phyloP scores from a whole-genome alignment of 1,284 basidiomycete species.

The Pascua guehoae region DNA sequence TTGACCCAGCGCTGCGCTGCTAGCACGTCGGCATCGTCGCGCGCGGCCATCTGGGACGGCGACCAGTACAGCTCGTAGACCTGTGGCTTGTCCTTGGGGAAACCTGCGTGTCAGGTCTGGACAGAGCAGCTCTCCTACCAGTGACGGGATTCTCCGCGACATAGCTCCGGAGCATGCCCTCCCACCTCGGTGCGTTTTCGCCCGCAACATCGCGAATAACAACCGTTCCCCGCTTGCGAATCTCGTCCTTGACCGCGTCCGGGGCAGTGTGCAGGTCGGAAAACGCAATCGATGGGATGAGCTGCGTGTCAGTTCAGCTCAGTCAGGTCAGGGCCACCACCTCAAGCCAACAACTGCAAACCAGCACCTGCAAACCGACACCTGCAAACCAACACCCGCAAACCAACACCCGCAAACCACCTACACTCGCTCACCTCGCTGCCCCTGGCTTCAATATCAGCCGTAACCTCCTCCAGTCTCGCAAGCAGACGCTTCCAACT shows the following conservation, averaged over 20 bases:
- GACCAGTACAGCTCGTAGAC: slow-evolving; percentile 68
- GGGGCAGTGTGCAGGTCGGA: slow-evolving; percentile 54
- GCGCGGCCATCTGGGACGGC: slow-evolving; percentile 61
- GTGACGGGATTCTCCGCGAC: slow-evolving; percentile 27
- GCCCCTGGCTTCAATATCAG: slow-evolving; percentile 53
- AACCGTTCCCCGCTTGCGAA: slow-evolving; percentile 60
- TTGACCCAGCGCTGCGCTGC: slow-evolving; percentile 55
- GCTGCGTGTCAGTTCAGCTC: slow-evolving; percentile 43
- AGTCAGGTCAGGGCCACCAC: too few relatives aligned
- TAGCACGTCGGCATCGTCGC: slow-evolving; percentile 68
- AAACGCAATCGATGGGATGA: slow-evolving; percentile 58
- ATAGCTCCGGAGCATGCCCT: slow-evolving; percentile 54
- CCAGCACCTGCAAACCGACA: too few relatives aligned
- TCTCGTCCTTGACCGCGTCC: slow-evolving; percentile 49
- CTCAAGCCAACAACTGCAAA: too few relatives aligned
- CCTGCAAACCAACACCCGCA: too few relatives aligned
- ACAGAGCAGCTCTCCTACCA: slow-evolving; percentile 57
- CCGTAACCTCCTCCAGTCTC: slow-evolving; percentile 53
- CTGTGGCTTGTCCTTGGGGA: slow-evolving; percentile 63
- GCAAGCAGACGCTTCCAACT: slow-evolving; percentile 59
- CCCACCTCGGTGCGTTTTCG: slow-evolving; percentile 54
- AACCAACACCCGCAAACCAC: too few relatives aligned
- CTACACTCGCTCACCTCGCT: neutral
- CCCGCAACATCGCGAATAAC: slow-evolving; percentile 60
- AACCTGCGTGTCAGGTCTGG: slow-evolving; percentile 57